phyloP scores from a whole-genome alignment of 257 asterid genomes.

The Paraleonurus japonicus region DNA sequence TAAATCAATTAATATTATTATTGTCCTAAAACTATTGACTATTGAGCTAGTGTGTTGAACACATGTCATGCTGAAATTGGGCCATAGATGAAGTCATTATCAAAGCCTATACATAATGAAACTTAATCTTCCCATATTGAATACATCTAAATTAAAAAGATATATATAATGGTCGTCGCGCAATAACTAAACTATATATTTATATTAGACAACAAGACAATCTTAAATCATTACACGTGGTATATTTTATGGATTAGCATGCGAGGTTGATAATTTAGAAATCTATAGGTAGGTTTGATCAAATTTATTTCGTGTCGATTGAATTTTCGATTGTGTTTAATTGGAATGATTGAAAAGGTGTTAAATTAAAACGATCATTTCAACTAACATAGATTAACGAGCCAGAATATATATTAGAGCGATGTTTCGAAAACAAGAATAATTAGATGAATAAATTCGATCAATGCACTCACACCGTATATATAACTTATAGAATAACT shows the following conservation, averaged over 20 bases:
- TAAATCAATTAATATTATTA: no score
- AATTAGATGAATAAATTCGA: no score
- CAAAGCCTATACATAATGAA: constrained; percentile 13
- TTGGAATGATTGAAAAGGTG: neutral
- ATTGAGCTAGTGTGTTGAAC: constrained; percentile 25
- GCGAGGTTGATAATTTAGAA: constrained; percentile 9
- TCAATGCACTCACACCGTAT: no score
- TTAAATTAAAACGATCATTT: neutral
- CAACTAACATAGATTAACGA: neutral
- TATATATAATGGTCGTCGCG: neutral
- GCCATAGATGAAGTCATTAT: constrained; percentile 19
- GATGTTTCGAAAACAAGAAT: no score
- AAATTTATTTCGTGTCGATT: neutral
- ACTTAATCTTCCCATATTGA: constrained; percentile 4
- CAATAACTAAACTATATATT: neutral
- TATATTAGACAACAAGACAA: neutral
- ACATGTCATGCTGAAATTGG: constrained; percentile 24
- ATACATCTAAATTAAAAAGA: neutral
- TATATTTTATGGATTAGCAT: constrained; percentile 19
- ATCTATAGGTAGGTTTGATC: neutral
- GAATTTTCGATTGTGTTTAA: neutral
- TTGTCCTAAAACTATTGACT: constrained; percentile 1
- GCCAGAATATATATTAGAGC: neutral
- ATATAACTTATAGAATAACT: no score
- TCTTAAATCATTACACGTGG: constrained; percentile 5